Percentiles rank a stretch among this genome's conserved stretches.
Conservation (phyloP, 2,329 filamentous ascomycete species). For the Diaporthe caulivora region DNA sequence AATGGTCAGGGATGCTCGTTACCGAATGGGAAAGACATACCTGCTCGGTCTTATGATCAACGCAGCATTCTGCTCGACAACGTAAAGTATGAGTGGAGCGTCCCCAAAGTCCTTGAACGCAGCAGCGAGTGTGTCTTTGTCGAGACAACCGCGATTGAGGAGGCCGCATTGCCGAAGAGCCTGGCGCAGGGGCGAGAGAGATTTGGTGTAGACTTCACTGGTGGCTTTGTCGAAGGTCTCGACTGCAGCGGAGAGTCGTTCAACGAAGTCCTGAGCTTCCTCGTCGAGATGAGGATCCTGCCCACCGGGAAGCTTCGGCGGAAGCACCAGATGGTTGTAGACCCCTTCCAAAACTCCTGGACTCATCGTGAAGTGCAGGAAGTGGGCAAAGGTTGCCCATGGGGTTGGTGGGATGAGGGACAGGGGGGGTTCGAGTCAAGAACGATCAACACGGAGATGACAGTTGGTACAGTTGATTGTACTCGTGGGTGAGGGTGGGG, state of each 20-base stretch:
- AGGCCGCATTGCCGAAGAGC: conserved; percentile 9
- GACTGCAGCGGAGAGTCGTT: conserved; percentile 36
- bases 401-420: no score
- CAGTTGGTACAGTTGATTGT: no score
- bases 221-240: neutral
- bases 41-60: conserved; percentile 11
- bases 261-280: conserved; percentile 44
- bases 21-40: neutral
- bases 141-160: conserved; percentile 30
- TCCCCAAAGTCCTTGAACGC: neutral
- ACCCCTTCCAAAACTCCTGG: conserved; percentile 29
- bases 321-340: conserved; percentile 55
- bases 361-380: neutral
- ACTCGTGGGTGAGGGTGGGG: accelerated
- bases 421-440: neutral
- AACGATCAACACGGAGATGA: neutral
- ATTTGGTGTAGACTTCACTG: neutral
- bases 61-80: conserved; percentile 34
- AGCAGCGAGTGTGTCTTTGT: conserved; percentile 9
- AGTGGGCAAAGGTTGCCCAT: neutral
- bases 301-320: conserved; percentile 50
- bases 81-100: conserved; percentile 14
- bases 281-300: conserved; percentile 45
- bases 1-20: neutral
- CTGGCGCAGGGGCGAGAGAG: neutral